A percentile compares a stretch with the other conserved stretches of the same genome.
Conservation (phyloP, 2,329 filamentous ascomycete genomes). For the Mariannaea sp. region DNA sequence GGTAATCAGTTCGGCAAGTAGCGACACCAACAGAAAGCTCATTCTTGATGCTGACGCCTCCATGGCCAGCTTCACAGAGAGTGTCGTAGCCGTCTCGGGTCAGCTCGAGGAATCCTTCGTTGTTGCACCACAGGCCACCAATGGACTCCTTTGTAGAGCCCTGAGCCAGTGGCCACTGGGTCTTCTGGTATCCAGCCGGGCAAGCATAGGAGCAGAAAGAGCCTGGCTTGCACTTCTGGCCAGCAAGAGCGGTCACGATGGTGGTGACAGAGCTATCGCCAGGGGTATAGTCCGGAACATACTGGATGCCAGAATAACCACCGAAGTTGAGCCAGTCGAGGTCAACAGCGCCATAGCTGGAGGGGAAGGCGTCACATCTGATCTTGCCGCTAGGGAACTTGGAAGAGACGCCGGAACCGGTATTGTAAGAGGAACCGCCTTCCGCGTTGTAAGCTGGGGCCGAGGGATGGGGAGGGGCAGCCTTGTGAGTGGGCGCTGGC, state of each 20-base stretch:
- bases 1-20: conserved; percentile 95
- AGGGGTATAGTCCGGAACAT: conserved; percentile 56
- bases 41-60: conserved; percentile 76
- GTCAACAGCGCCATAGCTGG: conserved; percentile 76
- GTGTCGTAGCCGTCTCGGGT: conserved; percentile 70
- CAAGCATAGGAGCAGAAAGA: conserved; percentile 92
- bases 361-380: conserved; percentile 75
- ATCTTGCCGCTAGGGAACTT: conserved; percentile 78
- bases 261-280: conserved; percentile 58
- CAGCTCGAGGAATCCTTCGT: conserved; percentile 72
- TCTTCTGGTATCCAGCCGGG: conserved; percentile 88
- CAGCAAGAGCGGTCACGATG: conserved; percentile 67
- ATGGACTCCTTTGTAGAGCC: conserved; percentile 82
- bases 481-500: conserved; percentile 27
- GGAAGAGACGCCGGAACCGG: conserved; percentile 59
- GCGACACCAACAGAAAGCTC: conserved; percentile 68
- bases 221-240: conserved; percentile 63
- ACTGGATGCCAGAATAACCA: conserved; percentile 83
- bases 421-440: conserved; percentile 28
- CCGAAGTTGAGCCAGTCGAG: conserved; percentile 70
- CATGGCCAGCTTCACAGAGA: conserved; percentile 76
- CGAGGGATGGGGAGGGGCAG: conserved; percentile 22
- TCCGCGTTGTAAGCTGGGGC: conserved; percentile 25
- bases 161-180: conserved; percentile 83
- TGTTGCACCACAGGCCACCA: conserved; percentile 83